Evolutionary conservation across 345 rosid species (phyloP).

Genomic region (Brassica juncea): DNA sequence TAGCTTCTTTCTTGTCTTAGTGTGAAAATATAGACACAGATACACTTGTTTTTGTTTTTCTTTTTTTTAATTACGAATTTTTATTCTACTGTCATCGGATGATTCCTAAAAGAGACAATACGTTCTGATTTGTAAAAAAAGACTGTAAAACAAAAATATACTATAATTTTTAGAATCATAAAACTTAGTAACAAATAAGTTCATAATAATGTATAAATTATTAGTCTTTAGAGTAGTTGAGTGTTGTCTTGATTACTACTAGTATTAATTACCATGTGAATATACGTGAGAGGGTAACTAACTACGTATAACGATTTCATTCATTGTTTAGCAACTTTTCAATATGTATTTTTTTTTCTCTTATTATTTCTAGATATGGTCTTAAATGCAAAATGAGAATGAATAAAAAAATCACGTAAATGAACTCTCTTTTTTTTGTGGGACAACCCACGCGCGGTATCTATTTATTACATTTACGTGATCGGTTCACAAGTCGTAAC

Average conservation of each 20-base stretch:
- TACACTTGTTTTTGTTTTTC: neutral
- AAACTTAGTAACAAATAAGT: neutral
- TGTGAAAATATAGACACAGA: conserved; percentile 18
- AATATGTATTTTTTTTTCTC: neutral
- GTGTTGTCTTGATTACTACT: conserved; percentile 21
- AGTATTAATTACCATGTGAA: conserved; percentile 26
- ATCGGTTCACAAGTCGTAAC: neutral
- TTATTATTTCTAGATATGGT: neutral
- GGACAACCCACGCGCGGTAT: conserved; percentile 28
- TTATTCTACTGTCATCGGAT: conserved; percentile 4
- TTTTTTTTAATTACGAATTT: neutral
- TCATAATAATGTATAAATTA: neutral
- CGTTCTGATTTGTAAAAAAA: neutral
- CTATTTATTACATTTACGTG: neutral
- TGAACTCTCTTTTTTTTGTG: conserved; percentile 6
- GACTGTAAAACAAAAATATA: neutral
- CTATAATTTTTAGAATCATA: neutral
- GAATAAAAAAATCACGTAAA: neutral
- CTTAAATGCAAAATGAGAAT: conserved; percentile 26
- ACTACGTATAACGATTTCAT: conserved; percentile 17
- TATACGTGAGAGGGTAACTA: conserved; percentile 23
- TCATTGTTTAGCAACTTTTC: conserved; percentile 32
- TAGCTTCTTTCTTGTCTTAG: conserved; percentile 6
- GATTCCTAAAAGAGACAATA: conserved; percentile 16
- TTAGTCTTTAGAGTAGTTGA: conserved; percentile 15